phyloP scores from a whole-genome alignment of 2,329 filamentous ascomycete species.

The Cylindrodendrum hubeiense region DNA sequence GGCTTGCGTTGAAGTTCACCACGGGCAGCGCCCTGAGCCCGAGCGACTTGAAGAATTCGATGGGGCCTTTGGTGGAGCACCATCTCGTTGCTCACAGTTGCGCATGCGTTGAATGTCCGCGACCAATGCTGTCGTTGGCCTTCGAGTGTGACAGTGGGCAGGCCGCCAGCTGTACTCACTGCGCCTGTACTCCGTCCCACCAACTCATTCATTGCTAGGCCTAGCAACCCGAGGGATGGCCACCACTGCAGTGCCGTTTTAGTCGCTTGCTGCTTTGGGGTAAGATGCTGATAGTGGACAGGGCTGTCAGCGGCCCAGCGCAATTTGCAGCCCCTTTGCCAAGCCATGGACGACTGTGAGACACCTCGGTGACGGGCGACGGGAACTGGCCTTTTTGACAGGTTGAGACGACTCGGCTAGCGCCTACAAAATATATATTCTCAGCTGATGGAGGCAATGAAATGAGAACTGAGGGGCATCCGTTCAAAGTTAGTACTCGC shows the following conservation, averaged over 20 bases:
- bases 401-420: slow-evolving; percentile 19
- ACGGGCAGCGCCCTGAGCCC: slow-evolving; percentile 44
- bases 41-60: slow-evolving; percentile 33
- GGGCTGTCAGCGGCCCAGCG: slow-evolving; percentile 29
- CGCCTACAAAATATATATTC: not conserved
- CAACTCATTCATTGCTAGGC: not conserved
- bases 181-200: not conserved
- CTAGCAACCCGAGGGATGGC: slow-evolving; percentile 1
- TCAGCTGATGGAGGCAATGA: not conserved
- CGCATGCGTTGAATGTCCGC: not conserved
- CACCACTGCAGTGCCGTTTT: slow-evolving; percentile 22
- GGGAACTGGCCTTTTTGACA: slow-evolving; percentile 32
- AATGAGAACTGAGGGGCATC: not conserved
- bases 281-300: slow-evolving; percentile 19
- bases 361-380: slow-evolving; percentile 26
- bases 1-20: slow-evolving; percentile 20
- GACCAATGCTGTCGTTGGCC: not conserved
- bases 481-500: not conserved
- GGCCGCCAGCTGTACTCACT: slow-evolving; percentile 5
- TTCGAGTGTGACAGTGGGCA: not conserved
- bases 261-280: slow-evolving; percentile 23
- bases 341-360: slow-evolving; percentile 34
- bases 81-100: not conserved
- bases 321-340: slow-evolving; percentile 37
- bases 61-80: slow-evolving; percentile 8